These are phyloP conservation scores for Brassica juncea DNA, from an alignment of 345 rosid species.

Conservation along the genomic window DNA sequence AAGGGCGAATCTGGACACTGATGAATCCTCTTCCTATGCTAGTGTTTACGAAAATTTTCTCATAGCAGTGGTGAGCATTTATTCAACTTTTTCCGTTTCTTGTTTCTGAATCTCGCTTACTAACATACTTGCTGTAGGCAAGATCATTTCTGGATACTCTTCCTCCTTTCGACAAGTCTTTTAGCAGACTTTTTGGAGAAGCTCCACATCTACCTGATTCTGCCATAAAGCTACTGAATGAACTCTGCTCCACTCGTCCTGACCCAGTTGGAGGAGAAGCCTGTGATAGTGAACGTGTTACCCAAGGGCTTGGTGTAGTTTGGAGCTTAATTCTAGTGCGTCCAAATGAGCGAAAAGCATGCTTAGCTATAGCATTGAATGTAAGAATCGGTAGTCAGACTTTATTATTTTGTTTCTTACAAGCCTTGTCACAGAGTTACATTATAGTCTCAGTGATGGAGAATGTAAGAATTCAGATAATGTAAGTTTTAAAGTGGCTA, in stretches of 20 bases:
- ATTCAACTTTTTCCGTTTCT: conserved; percentile 22
- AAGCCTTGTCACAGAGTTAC: conserved; percentile 11
- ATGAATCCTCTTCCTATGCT: conserved; percentile 51
- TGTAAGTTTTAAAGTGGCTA: conserved; percentile 10
- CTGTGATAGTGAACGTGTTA: conserved; percentile 82
- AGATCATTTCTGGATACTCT: conserved; percentile 75
- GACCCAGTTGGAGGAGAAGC: conserved; percentile 61
- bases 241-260: conserved; percentile 75
- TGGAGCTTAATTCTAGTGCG: conserved; percentile 97
- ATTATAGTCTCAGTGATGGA: conserved; percentile 25
- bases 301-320: conserved; percentile 95
- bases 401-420: conserved; percentile 17
- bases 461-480: conserved; percentile 3
- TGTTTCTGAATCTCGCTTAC: conserved; percentile 33
- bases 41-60: conserved; percentile 79
- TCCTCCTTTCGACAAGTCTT: conserved; percentile 95
- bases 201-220: conserved; percentile 82
- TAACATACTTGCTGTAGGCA: conserved; percentile 58
- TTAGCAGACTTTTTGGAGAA: conserved; percentile 91
- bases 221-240: conserved; percentile 67
- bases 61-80: conserved; percentile 70
- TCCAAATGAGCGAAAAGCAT: conserved; percentile 77
- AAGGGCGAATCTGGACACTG: conserved; percentile 48
- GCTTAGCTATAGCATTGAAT: conserved; percentile 84
- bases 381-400: conserved; percentile 44